A percentile compares a stretch with the other conserved stretches of the same genome.
phyloP scores from a whole-genome alignment of 495 filamentous ascomycete genomes.

The Staphylotrichum longicolle region DNA sequence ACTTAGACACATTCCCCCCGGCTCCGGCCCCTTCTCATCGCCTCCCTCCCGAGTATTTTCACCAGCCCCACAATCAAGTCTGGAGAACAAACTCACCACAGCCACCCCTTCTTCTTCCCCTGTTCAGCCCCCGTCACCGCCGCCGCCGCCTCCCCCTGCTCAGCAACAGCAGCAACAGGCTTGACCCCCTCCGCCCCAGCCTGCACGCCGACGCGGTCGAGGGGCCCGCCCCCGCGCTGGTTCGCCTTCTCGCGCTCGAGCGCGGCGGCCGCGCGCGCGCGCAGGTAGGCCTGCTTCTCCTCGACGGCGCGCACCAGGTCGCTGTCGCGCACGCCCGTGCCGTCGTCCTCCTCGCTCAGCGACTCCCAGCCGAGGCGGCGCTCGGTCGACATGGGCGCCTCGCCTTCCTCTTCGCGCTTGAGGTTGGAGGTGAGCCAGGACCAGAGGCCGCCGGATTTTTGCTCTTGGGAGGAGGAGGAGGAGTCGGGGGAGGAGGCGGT shows the following conservation, averaged over 20 bases:
- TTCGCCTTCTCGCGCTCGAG: slow-evolving; percentile 51
- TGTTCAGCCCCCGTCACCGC: slow-evolving; percentile 23
- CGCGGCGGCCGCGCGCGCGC: slow-evolving; percentile 45
- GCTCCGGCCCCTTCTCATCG: background rate
- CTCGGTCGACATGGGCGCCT: slow-evolving; percentile 29
- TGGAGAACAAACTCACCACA: background rate
- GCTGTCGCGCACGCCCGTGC: slow-evolving; percentile 36
- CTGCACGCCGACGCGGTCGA: slow-evolving; percentile 46
- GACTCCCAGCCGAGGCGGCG: slow-evolving; percentile 38
- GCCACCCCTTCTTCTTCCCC: slow-evolving; percentile 13
- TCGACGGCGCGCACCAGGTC: slow-evolving; percentile 41
- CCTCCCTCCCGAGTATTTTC: background rate
- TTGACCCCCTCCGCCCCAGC: background rate
- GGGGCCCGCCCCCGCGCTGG: slow-evolving; percentile 47
- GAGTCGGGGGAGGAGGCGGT: background rate
- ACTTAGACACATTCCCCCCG: too few relatives aligned
- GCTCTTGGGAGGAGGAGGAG: background rate
- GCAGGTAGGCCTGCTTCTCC: slow-evolving; percentile 30
- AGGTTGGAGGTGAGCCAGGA: slow-evolving; percentile 47
- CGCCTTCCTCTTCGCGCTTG: slow-evolving; percentile 58
- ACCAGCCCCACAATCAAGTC: background rate
- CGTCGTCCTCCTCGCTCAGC: slow-evolving; percentile 40
- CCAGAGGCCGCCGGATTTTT: slow-evolving; percentile 24
- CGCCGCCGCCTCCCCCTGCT: slow-evolving; percentile 11
- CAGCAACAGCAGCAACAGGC: too few relatives aligned